Evolutionary conservation across 305 asterid species (phyloP).

Genomic region (Fraxinus paxiana): DNA sequence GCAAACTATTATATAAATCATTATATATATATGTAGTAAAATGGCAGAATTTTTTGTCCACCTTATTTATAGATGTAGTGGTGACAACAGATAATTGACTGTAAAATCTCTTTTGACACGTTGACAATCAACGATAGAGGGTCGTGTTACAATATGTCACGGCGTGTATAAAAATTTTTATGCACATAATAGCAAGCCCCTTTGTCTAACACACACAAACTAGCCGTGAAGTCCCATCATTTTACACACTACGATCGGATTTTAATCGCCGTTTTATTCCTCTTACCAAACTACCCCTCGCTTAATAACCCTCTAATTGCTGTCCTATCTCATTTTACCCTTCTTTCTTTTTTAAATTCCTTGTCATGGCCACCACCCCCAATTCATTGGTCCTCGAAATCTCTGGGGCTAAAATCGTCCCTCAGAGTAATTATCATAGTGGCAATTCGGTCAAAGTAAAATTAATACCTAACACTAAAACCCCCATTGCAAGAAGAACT

Average conservation of each 20-base stretch:
- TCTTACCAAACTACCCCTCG: conserved; percentile 8
- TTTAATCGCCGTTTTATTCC: not conserved
- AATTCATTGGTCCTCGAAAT: not conserved
- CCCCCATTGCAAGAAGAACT: conserved; percentile 20
- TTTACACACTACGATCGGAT: not conserved
- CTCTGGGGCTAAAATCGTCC: conserved; percentile 34
- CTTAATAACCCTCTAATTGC: not conserved
- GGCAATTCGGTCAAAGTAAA: conserved; percentile 36
- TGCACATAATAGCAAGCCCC: too few relatives aligned
- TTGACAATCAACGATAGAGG: too few relatives aligned
- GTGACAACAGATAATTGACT: too few relatives aligned
- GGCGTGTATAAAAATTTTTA: too few relatives aligned
- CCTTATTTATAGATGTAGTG: too few relatives aligned
- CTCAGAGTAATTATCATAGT: not conserved
- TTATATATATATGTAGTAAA: too few relatives aligned
- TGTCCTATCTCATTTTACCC: conserved; percentile 23
- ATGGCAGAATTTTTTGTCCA: too few relatives aligned
- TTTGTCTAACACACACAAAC: not conserved
- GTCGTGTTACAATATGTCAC: too few relatives aligned
- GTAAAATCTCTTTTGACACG: too few relatives aligned
- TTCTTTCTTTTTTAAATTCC: conserved; percentile 6
- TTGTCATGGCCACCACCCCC: conserved; percentile 29
- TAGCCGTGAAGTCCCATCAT: not conserved
- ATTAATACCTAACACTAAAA: conserved; percentile 31
- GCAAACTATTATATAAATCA: too few relatives aligned